Percentiles rank a stretch among this genome's conserved stretches.
phyloP scores from a whole-genome alignment of 2,329 filamentous ascomycete species.

The Colletotrichum salicis region DNA sequence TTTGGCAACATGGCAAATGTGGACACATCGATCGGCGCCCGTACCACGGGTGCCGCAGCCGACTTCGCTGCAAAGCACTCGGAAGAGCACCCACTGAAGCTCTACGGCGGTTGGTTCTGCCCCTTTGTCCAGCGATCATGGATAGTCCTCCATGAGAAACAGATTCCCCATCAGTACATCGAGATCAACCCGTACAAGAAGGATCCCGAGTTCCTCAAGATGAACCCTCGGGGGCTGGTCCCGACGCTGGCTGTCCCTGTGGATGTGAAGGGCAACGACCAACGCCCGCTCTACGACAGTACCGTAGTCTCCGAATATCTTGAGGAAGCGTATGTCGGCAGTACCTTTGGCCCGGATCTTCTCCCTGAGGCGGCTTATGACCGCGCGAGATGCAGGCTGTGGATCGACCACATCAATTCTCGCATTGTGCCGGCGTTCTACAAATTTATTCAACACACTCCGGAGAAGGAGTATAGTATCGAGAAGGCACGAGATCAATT shows the following conservation, averaged over 20 bases:
- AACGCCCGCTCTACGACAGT: constrained; percentile 77
- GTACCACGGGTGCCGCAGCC: constrained; percentile 62
- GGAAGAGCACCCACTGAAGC: constrained; percentile 64
- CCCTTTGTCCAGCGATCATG: constrained; percentile 77
- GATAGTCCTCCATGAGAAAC: constrained; percentile 79
- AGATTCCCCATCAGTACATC: constrained; percentile 78
- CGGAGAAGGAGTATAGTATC: constrained; percentile 59
- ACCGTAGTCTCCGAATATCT: constrained; percentile 80
- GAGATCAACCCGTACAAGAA: constrained; percentile 85
- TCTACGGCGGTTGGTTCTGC: constrained; percentile 82
- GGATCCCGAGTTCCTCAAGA: constrained; percentile 70
- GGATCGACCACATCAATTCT: constrained; percentile 77
- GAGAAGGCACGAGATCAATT: constrained; percentile 68
- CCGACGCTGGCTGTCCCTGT: constrained; percentile 71
- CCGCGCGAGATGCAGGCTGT: constrained; percentile 73
- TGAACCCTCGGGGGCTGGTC: constrained; percentile 81
- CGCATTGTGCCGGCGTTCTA: constrained; percentile 78
- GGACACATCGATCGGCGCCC: constrained; percentile 59
- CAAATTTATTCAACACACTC: constrained; percentile 66
- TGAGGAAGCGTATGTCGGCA: constrained; percentile 73
- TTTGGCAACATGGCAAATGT: constrained; percentile 53
- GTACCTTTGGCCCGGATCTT: constrained; percentile 57
- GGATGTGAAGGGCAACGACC: constrained; percentile 42
- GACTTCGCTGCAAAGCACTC: constrained; percentile 57
- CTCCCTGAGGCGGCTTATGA: constrained; percentile 72